Evolutionary conservation across 163 green algal species (phyloP), one percentile per base, ranked within the genome.

Genomic region (Coccomyxa subellipsoidea): DNA sequence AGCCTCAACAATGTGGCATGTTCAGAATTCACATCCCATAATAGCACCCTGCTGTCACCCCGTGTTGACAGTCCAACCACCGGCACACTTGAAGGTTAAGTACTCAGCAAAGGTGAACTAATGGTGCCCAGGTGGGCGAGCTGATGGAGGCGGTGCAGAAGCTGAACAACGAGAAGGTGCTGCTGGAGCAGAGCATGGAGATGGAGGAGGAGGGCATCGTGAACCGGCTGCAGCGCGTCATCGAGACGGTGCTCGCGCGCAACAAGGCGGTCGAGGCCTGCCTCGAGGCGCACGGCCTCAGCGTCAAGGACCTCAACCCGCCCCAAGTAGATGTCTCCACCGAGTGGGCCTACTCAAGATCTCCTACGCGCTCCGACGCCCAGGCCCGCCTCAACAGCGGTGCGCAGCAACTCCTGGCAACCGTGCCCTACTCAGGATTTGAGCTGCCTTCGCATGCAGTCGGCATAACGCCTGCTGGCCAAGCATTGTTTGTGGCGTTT

Each of bases 111-210:
- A n/a, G n/a, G n/a, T n/a, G n/a, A n/a, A n/a, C 8, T 53, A 54
- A 38, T 71, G n/a, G 73, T 69, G 31, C 72, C 72, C 85, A 94
- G 89, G 89, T 93, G 23, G 40, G 77, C 0, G 90, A 93, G 32
- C 83, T 96, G 72, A 86, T 39, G 0, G 83, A 76, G 27, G 86
- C 88, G 15, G 89, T 93, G 31, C 86, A 92, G 32, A 88, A 87
- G 80, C 85, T 96, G 9, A 92, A 93, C 80, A 86, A 86, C 32
- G 93, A 96, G 69, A 95, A 95, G 85, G 88, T 94, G 31, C 86
- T 83, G 77, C 85, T 96, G 84, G 90, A 96, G 87, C 84, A 90
- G 32, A 77, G 90, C 77, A 87, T 94, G 89, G 78, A 82, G 54
- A 54, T 76, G 54, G 81, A 84, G 75, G 39, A 82, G 70, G 85